phyloP scores from a whole-genome alignment of 2,329 filamentous ascomycete genomes.

The Xylaria sp. region DNA sequence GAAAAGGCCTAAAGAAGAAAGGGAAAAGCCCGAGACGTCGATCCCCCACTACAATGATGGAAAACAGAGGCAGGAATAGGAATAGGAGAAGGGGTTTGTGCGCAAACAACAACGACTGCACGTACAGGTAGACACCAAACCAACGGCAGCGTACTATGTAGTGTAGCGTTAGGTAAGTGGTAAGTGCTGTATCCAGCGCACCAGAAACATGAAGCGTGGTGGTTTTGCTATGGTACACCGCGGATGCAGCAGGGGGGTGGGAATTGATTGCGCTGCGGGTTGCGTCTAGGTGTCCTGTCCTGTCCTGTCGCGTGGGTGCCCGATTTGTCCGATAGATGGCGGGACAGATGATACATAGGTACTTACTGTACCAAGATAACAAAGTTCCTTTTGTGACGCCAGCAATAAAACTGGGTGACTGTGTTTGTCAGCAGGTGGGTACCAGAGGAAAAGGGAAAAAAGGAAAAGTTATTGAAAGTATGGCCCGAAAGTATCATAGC shows the following conservation, averaged over 20 bases:
- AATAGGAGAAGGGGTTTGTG: conserved; percentile 12
- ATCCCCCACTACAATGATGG: conserved; percentile 25
- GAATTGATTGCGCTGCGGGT: conserved; percentile 25
- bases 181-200: not conserved
- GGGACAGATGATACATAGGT: not conserved
- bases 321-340: conserved; percentile 30
- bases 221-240: conserved; percentile 12
- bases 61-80: not conserved
- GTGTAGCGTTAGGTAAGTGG: not conserved
- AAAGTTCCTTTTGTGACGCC: conserved; percentile 12
- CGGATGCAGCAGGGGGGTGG: conserved; percentile 26
- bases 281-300: conserved; percentile 26
- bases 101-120: not conserved
- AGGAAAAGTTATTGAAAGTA: too few species aligned
- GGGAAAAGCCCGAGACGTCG: conserved; percentile 16
- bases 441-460: conserved; percentile 14
- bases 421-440: conserved; percentile 38
- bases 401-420: conserved; percentile 20
- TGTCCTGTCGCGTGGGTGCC: conserved; percentile 26
- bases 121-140: not conserved
- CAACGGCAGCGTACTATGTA: not conserved
- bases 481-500: not conserved
- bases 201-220: conserved; percentile 9
- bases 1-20: not conserved
- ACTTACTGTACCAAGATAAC: not conserved